phyloP scores from a whole-genome alignment of 2,329 filamentous ascomycete species.

The Graphiopsis chlorocephala region DNA sequence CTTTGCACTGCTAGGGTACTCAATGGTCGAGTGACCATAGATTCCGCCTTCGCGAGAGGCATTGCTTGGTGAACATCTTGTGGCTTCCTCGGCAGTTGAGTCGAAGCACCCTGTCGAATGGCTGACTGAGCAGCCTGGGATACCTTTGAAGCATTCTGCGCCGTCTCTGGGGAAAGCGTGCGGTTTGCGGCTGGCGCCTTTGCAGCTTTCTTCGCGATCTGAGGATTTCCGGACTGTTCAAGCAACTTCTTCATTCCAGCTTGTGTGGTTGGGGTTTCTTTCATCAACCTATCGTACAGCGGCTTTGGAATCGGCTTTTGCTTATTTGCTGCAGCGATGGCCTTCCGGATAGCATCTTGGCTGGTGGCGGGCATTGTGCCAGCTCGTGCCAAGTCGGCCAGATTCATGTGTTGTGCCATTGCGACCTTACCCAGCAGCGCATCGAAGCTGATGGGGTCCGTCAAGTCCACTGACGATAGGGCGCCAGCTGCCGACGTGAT shows the following conservation, averaged over 20 bases:
- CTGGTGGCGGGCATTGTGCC: constrained; percentile 22
- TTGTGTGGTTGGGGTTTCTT: constrained; percentile 30
- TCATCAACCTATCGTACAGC: constrained; percentile 30
- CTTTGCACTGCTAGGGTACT: constrained; percentile 35
- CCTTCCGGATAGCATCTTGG: constrained; percentile 32
- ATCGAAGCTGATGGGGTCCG: constrained; percentile 36
- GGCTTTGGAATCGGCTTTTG: constrained; percentile 28
- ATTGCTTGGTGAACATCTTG: constrained; percentile 28
- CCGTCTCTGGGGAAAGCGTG: constrained; percentile 23
- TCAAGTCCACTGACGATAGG: constrained; percentile 44
- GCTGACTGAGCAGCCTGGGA: constrained; percentile 21
- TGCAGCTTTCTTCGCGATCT: constrained; percentile 26
- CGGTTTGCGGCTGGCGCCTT: constrained; percentile 25
- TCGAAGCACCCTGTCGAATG: constrained; percentile 15
- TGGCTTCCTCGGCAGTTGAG: constrained; percentile 19
- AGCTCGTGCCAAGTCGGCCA: constrained; percentile 24
- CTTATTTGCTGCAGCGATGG: constrained; percentile 31
- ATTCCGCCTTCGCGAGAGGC: constrained; percentile 34
- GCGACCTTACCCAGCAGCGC: constrained; percentile 34
- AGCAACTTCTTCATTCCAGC: constrained; percentile 29
- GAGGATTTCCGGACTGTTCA: constrained; percentile 24
- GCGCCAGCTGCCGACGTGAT: constrained; percentile 51
- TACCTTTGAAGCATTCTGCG: constrained; percentile 24
- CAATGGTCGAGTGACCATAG: constrained; percentile 35
- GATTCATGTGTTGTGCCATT: constrained; percentile 32